Conservation (phyloP, 1,139 yeast genomes). For the Kluyveromyces sp. region DNA sequence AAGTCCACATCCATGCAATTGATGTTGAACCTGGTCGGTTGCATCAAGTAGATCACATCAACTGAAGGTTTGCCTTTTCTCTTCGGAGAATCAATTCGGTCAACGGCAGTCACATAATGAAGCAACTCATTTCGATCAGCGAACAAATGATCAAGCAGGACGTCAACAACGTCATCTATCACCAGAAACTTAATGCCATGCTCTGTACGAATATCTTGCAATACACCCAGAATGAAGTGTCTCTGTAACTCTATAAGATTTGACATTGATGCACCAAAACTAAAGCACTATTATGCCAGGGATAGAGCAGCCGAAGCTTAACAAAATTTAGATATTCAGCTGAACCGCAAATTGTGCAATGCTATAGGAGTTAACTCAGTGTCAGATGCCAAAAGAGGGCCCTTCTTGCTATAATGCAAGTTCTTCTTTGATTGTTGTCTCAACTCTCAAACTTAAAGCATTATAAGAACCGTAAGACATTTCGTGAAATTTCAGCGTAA, state of each 20-base stretch:
- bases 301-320: too few species aligned
- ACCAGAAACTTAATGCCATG: conserved; percentile 38
- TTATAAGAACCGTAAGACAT: too few species aligned
- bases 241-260: conserved; percentile 26
- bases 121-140: conserved; percentile 34
- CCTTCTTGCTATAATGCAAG: too few species aligned
- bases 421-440: too few species aligned
- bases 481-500: too few species aligned
- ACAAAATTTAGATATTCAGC: too few species aligned
- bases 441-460: too few species aligned
- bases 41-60: conserved; percentile 55
- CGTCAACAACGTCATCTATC: conserved; percentile 37
- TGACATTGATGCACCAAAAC: conserved; percentile 19
- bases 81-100: conserved; percentile 42
- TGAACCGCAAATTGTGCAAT: too few species aligned
- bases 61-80: conserved; percentile 44
- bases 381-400: too few species aligned
- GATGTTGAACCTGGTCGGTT: conserved; percentile 47
- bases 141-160: conserved; percentile 31
- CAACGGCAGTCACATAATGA: conserved; percentile 42
- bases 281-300: background rate
- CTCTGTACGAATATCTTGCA: conserved; percentile 26
- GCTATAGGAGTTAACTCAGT: too few species aligned
- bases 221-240: conserved; percentile 12
- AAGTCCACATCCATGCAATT: conserved; percentile 59